A percentile compares a stretch with the other conserved stretches of the same genome.
These are phyloP conservation scores for Globisporangium ultimum DNA, from an alignment of 352 stramenopile species.

Conservation along the genomic window DNA sequence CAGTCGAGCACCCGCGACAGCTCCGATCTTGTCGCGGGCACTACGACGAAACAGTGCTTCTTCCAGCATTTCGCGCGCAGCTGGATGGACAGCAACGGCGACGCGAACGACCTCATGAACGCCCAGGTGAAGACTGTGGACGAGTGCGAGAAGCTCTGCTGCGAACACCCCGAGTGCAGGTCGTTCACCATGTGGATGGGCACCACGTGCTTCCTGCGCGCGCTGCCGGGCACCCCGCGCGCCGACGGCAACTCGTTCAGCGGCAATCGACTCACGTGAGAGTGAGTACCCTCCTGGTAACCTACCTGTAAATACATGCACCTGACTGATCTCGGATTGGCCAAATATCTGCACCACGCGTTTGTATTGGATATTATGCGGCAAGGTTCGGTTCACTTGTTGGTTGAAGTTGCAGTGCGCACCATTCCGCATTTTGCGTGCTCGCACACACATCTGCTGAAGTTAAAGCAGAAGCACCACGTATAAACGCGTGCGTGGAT, in stretches of 20 bases:
- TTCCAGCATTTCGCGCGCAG: slow-evolving; percentile 59
- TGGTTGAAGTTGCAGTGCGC: slow-evolving; percentile 30
- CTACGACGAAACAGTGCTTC: slow-evolving; percentile 45
- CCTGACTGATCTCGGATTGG: slow-evolving; percentile 2
- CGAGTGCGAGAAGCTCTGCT: slow-evolving; percentile 67
- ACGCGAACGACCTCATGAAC: slow-evolving; percentile 60
- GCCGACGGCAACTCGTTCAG: slow-evolving; percentile 58
- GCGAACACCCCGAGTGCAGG: slow-evolving; percentile 46
- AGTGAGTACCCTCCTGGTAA: slow-evolving; percentile 7
- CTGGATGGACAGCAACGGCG: slow-evolving; percentile 70
- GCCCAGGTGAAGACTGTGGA: slow-evolving; percentile 49
- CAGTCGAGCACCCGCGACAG: not conserved
- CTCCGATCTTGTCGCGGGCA: not conserved
- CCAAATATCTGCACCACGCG: slow-evolving; percentile 22
- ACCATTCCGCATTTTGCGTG: slow-evolving; percentile 12
- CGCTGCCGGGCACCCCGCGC: slow-evolving; percentile 32
- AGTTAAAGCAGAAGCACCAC: slow-evolving; percentile 2
- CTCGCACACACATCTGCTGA: not conserved
- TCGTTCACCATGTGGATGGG: slow-evolving; percentile 75
- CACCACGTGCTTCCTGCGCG: slow-evolving; percentile 66
- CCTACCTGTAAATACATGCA: not conserved
- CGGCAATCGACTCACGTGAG: slow-evolving; percentile 36
- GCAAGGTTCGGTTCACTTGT: slow-evolving; percentile 7
- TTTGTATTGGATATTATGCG: slow-evolving; percentile 14
- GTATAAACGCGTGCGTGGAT: slow-evolving; percentile 5